A percentile compares a stretch with the other conserved stretches of the same genome.
phyloP scores from a whole-genome alignment of 2,329 filamentous ascomycete species.

The Alternaria sp. region DNA sequence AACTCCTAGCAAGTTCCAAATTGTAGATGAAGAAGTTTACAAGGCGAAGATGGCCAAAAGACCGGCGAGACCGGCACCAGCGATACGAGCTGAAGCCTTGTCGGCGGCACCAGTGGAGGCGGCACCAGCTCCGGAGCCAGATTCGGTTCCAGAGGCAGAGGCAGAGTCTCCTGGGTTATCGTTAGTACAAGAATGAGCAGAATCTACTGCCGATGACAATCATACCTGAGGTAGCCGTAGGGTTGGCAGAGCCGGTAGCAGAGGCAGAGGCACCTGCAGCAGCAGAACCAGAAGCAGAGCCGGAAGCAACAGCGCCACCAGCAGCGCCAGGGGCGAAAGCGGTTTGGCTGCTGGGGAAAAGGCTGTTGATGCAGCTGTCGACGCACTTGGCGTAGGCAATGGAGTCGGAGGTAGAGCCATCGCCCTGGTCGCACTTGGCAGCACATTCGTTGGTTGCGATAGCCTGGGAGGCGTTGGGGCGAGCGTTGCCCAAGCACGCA shows the following conservation, averaged over 20 bases:
- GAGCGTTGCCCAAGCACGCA: slow-evolving; percentile 58
- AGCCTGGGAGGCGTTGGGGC: slow-evolving; percentile 57
- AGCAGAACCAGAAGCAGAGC: slow-evolving; percentile 29
- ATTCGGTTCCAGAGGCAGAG: slow-evolving; percentile 27
- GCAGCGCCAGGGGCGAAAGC: slow-evolving; percentile 27
- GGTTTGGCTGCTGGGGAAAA: slow-evolving; percentile 54
- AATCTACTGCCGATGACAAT: background rate
- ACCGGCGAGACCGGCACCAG: slow-evolving; percentile 45
- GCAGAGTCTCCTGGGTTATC: background rate
- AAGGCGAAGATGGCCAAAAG: slow-evolving; percentile 48
- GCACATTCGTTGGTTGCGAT: slow-evolving; percentile 61
- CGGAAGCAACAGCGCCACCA: slow-evolving; percentile 27
- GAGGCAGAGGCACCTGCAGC: slow-evolving; percentile 27
- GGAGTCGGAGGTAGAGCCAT: slow-evolving; percentile 55
- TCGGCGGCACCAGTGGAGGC: slow-evolving; percentile 40
- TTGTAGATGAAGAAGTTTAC: slow-evolving; percentile 26
- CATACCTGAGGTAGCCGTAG: slow-evolving; percentile 4
- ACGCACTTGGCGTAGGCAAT: slow-evolving; percentile 57
- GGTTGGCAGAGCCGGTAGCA: slow-evolving; percentile 17
- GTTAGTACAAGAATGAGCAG: background rate
- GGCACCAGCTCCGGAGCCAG: slow-evolving; percentile 28
- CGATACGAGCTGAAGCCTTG: slow-evolving; percentile 36
- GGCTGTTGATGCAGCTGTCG: slow-evolving; percentile 56
- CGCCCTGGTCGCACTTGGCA: slow-evolving; percentile 60
- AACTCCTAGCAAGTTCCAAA: background rate